phyloP scores from a whole-genome alignment of 129 eudicot species.

The Centaurea solstitialis region DNA sequence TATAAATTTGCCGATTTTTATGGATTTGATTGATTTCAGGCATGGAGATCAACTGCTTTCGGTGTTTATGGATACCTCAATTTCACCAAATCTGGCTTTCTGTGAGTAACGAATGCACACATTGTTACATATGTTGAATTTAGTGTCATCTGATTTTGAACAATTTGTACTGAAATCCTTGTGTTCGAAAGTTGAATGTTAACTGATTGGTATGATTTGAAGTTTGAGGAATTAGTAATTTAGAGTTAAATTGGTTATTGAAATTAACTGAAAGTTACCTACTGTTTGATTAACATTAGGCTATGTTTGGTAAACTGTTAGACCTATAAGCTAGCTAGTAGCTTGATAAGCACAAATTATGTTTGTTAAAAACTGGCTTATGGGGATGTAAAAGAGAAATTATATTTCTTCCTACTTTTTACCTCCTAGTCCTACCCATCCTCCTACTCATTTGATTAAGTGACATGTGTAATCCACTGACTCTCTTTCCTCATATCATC shows the following conservation, averaged over 20 bases:
- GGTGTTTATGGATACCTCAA: constrained; percentile 86
- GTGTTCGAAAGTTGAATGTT: neutral
- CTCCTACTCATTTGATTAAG: no score
- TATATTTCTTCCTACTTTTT: no score
- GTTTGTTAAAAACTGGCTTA: no score
- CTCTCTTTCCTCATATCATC: no score
- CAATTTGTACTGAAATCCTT: neutral
- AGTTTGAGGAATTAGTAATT: neutral
- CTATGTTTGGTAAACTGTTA: no score
- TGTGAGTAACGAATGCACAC: constrained; percentile 49
- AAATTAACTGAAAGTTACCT: neutral
- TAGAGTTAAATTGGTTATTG: neutral
- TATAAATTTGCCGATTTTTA: neutral
- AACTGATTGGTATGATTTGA: neutral
- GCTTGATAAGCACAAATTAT: no score
- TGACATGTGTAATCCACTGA: no score
- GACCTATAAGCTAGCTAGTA: no score
- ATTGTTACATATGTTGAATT: neutral
- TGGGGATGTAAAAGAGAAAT: no score
- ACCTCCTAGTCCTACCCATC: no score
- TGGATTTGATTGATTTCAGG: constrained; percentile 30
- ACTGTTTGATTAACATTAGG: neutral
- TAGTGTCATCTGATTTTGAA: neutral
- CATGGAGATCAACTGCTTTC: constrained; percentile 91
- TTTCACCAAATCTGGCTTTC: constrained; percentile 81